A percentile compares a stretch with the other conserved stretches of the same genome.
phyloP scores from a whole-genome alignment of 78 protist species.

The Dictyostelium capitatum region DNA sequence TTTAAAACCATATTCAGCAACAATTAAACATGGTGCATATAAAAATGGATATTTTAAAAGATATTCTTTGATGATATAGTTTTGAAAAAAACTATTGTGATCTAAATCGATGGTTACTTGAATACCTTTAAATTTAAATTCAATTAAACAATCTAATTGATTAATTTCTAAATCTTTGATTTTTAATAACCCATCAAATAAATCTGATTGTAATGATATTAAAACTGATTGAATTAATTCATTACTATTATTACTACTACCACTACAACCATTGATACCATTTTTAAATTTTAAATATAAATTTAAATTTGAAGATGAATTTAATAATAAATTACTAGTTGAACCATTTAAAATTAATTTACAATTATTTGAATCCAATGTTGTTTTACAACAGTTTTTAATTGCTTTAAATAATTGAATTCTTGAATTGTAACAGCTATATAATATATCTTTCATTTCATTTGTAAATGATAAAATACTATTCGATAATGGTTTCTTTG shows the following conservation, averaged over 20 bases:
- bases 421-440: not conserved
- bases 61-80: too few species aligned
- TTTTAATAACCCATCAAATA: not conserved
- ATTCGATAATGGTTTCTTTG: not conserved
- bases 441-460: not conserved
- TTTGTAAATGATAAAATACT: not conserved
- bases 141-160: not conserved
- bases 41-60: not conserved
- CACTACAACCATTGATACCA: too few species aligned
- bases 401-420: not conserved
- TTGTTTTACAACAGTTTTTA: not conserved
- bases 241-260: too few species aligned
- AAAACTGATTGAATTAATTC: not conserved
- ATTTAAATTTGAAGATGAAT: not conserved
- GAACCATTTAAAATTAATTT: not conserved
- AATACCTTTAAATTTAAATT: too few species aligned
- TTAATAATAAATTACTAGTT: not conserved
- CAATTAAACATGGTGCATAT: not conserved
- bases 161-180: not conserved
- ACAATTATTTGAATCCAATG: too few species aligned
- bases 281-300: not conserved
- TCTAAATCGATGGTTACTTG: not conserved
- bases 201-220: not conserved
- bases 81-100: not conserved
- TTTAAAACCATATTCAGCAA: not conserved